Base-by-base conservation (phyloP, 768 basidiomycete genomes). In the Boletus rubescentipes region DNA sequence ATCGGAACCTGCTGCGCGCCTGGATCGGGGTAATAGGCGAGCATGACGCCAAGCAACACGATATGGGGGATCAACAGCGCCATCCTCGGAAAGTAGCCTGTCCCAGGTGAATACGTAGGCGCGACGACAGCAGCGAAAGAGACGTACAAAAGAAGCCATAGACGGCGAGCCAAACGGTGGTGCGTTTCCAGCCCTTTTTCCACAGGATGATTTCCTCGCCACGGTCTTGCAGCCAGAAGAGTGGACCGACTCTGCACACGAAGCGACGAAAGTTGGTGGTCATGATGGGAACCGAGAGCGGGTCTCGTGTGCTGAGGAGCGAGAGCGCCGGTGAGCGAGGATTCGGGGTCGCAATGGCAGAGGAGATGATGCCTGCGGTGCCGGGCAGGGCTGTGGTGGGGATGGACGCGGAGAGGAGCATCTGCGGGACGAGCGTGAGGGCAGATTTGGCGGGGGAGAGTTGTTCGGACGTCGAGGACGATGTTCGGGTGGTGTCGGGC, bases 161-260 rank as follows among this genome's bases (percentile, higher is more conserved):
- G 0, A 72, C 77, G 3, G 83, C 77, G 73, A 95, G 85, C 87
- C 89, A 95, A 0, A 82, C 78, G 37, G 73, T 66, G 2, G 93
- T 94, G 38, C 81, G 74, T 62, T 78, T 80, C 86, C 85, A 87
- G 0, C 87, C 86, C 41, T 80, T 79, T 67, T 81, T 86, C 93
- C 93, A 95, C 58, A 89, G 75, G 4, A 95, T 51, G 4, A 93
- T 77, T 71, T 95, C 93, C 67, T 96, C 93, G 14, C 91, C 64
- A 1, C 93, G 73, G 65, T 97, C 93, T 71, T 91, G 91, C 18
- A 95, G 58, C 93, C 93, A 96, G 63, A 95, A 96, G 8, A 93
- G 72, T 0, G 89, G 87, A 1, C 91, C 90, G 4, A 84, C 76
- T 60, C 79, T 85, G 7, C 83, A 79, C 4, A 94, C 80, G 54